Conservation (phyloP, 208 protist species). For the Vickermania spadyakhi region DNA sequence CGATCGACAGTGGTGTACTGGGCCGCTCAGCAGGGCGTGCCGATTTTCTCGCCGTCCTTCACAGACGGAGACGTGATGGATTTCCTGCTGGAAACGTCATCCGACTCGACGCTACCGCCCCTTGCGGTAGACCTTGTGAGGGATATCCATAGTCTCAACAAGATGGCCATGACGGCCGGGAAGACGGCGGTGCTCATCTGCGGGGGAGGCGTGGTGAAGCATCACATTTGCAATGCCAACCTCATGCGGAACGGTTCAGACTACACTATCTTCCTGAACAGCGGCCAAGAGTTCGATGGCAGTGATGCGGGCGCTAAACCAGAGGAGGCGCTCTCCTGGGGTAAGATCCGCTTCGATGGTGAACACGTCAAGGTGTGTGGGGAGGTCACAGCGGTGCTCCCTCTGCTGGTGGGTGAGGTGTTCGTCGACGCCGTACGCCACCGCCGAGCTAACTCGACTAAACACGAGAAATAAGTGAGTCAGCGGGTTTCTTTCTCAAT, state of each 20-base stretch:
- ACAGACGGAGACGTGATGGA: slow-evolving; percentile 63
- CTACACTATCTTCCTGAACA: slow-evolving; percentile 97
- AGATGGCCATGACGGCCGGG: slow-evolving; percentile 88
- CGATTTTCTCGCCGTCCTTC: slow-evolving; percentile 79
- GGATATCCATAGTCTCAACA: slow-evolving; percentile 97
- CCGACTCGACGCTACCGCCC: neutral
- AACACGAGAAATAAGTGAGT: no score
- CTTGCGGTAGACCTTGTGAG: slow-evolving; percentile 78
- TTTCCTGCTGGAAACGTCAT: slow-evolving; percentile 20
- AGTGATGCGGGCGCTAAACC: slow-evolving; percentile 96
- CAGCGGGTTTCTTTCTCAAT: no score
- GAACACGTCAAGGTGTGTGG: slow-evolving; percentile 96
- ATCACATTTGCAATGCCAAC: slow-evolving; percentile 99
- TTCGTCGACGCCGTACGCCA: slow-evolving; percentile 76
- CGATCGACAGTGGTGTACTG: slow-evolving; percentile 69
- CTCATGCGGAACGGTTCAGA: slow-evolving; percentile 99
- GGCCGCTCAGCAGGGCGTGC: slow-evolving; percentile 62
- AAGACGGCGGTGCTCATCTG: slow-evolving; percentile 98
- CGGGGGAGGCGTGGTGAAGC: slow-evolving; percentile 97
- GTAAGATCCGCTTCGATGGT: slow-evolving; percentile 95
- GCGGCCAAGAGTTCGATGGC: slow-evolving; percentile 97
- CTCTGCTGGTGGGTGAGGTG: slow-evolving; percentile 95
- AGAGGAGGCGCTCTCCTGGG: slow-evolving; percentile 99
- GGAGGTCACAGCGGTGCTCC: slow-evolving; percentile 96
- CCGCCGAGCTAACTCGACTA: slow-evolving; percentile 6